phyloP scores from a whole-genome alignment of 2,329 filamentous ascomycete genomes.

The Chaetomiaceae sp. region DNA sequence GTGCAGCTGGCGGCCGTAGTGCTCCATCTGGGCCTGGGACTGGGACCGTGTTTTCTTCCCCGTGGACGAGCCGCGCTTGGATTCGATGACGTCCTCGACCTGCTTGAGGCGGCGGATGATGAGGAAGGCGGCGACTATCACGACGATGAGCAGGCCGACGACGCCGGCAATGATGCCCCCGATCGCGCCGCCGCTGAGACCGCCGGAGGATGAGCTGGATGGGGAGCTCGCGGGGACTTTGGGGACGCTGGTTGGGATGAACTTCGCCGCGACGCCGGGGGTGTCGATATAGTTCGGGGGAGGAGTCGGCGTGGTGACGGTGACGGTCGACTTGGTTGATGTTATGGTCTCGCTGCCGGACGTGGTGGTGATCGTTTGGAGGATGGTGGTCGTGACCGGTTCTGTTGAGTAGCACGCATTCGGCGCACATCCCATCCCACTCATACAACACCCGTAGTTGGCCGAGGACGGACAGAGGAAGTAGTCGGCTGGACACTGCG shows the following conservation, averaged over 20 bases:
- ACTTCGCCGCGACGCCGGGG: constrained; percentile 36
- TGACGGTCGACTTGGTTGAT: constrained; percentile 37
- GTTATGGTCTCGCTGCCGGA: constrained; percentile 37
- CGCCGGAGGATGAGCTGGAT: constrained; percentile 22
- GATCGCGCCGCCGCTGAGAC: constrained; percentile 30
- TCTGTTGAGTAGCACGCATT: constrained; percentile 46
- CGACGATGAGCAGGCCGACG: constrained; percentile 43
- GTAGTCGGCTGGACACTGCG: constrained; percentile 42
- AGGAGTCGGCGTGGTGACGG: constrained; percentile 37
- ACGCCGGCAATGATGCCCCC: constrained; percentile 53
- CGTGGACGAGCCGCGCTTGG: constrained; percentile 34
- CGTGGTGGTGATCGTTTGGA: constrained; percentile 43
- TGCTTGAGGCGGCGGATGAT: constrained; percentile 48
- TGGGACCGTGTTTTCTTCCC: constrained; percentile 31
- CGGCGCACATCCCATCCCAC: constrained; percentile 45
- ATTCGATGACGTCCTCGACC: constrained; percentile 39
- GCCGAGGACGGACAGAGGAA: constrained; percentile 48
- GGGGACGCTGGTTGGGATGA: constrained; percentile 41
- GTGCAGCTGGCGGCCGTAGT: constrained; percentile 32
- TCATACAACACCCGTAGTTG: constrained; percentile 50
- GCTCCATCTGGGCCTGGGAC: constrained; percentile 34
- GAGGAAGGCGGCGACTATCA: constrained; percentile 44
- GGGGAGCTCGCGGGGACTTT: constrained; percentile 37
- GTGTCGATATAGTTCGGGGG: constrained; percentile 29
- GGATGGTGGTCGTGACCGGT: constrained; percentile 42